phyloP scores from a whole-genome alignment of 148 eudicot species.

The Rhododendron henanense region DNA sequence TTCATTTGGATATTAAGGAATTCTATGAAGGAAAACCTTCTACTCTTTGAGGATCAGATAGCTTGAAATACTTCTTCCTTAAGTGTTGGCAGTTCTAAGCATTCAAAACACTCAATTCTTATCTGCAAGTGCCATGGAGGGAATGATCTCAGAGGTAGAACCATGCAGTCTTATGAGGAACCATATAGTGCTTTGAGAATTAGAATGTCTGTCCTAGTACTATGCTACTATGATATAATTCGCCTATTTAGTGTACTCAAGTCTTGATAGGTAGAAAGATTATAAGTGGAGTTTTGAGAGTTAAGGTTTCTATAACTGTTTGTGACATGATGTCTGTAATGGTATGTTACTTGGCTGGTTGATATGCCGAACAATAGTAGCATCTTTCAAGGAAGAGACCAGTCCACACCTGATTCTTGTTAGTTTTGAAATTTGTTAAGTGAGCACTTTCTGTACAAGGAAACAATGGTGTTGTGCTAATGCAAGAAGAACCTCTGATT shows the following conservation, averaged over 20 bases:
- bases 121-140: background rate
- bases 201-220: background rate
- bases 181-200: conserved; percentile 4
- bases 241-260: background rate
- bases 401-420: background rate
- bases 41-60: conserved; percentile 3
- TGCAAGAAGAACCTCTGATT: background rate
- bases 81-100: background rate
- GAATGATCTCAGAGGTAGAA: background rate
- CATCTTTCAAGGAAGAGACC: background rate
- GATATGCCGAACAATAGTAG: background rate
- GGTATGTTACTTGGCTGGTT: background rate
- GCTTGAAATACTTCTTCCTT: background rate
- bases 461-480: background rate
- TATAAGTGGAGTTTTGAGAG: background rate
- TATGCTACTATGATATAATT: background rate
- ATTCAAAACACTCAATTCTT: background rate
- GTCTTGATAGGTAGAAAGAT: background rate
- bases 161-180: background rate
- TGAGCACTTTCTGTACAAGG: background rate
- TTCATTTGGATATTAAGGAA: background rate
- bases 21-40: background rate
- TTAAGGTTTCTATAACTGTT: background rate
- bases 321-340: background rate
- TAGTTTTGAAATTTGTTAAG: background rate